Conservation (phyloP, 495 filamentous ascomycete species). For the Lichina pygmaea region DNA sequence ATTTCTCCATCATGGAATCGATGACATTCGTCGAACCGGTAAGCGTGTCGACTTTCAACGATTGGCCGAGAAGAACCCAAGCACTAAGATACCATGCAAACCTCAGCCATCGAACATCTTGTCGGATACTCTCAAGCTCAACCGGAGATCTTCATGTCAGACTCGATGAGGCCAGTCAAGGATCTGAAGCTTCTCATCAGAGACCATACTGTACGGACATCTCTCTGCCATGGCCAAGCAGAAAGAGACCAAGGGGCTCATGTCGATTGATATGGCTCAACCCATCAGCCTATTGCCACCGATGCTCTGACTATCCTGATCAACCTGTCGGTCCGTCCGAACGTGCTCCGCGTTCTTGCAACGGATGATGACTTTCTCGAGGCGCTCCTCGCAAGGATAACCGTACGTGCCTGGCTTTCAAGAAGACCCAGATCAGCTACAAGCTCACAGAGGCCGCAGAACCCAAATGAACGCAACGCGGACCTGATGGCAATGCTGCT, state of each 20-base stretch:
- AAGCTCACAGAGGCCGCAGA: conserved; percentile 12
- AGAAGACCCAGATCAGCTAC: neutral
- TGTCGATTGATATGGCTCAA: neutral
- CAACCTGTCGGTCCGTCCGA: conserved; percentile 59
- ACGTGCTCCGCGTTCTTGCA: conserved; percentile 42
- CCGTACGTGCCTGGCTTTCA: conserved; percentile 30
- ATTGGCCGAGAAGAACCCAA: neutral
- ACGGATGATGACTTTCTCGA: conserved; percentile 64
- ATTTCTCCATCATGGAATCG: conserved; percentile 74
- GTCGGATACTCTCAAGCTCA: conserved; percentile 59
- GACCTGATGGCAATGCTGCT: conserved; percentile 76
- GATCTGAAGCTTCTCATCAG: conserved; percentile 72
- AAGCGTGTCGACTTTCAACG: conserved; percentile 5
- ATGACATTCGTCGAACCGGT: conserved; percentile 56
- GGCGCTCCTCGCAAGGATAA: conserved; percentile 38
- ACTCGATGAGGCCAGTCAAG: conserved; percentile 51
- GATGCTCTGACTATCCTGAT: conserved; percentile 83
- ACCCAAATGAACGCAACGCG: conserved; percentile 40
- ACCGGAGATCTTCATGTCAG: conserved; percentile 57
- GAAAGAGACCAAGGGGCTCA: neutral
- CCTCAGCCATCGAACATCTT: conserved; percentile 54
- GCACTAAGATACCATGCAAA: neutral
- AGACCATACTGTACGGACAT: conserved; percentile 30
- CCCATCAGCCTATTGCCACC: conserved; percentile 50
- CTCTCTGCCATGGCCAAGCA: neutral